Base-by-base conservation (phyloP, 352 stramenopile species). In the Bremia lactucae region DNA sequence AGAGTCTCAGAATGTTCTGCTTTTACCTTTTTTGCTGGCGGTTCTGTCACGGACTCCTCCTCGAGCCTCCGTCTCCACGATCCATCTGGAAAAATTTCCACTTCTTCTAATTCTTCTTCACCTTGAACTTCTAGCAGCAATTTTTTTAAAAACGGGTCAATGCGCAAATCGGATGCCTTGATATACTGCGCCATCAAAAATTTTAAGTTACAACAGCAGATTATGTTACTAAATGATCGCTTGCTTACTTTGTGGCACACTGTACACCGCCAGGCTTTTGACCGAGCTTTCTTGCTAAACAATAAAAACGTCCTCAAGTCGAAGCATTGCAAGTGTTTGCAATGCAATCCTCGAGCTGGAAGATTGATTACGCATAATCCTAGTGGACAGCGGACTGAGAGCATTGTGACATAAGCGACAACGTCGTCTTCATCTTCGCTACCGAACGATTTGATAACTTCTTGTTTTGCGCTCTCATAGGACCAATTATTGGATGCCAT, bases 321-420 rank as follows among this genome's bases (percentile, higher is more conserved):
- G 61, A 98, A 97, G 57, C 94, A 98, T 72, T 97, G 90, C 40
- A 96, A 66, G 53, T 98, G 94, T 42, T 87, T 94, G 55, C 94
- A 98, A 52, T 93, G 48, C 23, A 81, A 55, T 7, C 89, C 89
- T 26, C 94, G 66, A 10, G 92, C 92, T 9, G 94, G 91, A 18
- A 85, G 66, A 40, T 83, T 64, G 36, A 97, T 97, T 18, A 87
- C 72, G 21, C 79, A 83, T 11, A 95, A 46, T 0, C 83, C 80
- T 7, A 95, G 57, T 3, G 83, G 83, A 68, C 83, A 95, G 15
- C 80, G 78, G n/a, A 94, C 68, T 7, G 82, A 94, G n/a, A 95
- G 64, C 41, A 92, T 77, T 23, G 83, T 95, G 42, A 76, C 83
- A 3, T 77, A 89, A 2, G 80, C 76, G 25, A 91, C 77, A 15